Evolutionary conservation across 1,139 yeast genomes (phyloP).

Genomic region (Kluyveromyces sp.): DNA sequence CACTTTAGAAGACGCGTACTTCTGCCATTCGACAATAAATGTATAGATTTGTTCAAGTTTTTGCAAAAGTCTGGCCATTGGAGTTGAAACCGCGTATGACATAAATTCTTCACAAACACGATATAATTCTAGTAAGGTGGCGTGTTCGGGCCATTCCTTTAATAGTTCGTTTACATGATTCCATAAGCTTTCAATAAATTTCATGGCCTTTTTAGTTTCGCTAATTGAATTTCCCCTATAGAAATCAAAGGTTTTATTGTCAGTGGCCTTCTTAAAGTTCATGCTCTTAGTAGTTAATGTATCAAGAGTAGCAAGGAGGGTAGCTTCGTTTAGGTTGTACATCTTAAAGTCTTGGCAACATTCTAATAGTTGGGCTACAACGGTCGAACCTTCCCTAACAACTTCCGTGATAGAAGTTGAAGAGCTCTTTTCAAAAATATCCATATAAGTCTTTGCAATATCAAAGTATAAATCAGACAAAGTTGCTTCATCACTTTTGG

Average conservation of each 20-base stretch:
- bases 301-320: constrained; percentile 39
- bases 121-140: constrained; percentile 64
- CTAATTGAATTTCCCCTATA: constrained; percentile 57
- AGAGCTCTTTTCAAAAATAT: constrained; percentile 24
- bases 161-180: constrained; percentile 43
- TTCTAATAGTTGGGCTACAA: constrained; percentile 28
- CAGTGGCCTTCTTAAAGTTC: constrained; percentile 18
- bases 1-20: constrained; percentile 76
- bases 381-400: constrained; percentile 38
- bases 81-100: constrained; percentile 53
- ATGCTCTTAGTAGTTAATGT: constrained; percentile 32
- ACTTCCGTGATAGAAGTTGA: constrained; percentile 27
- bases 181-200: constrained; percentile 43
- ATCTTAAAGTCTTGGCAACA: constrained; percentile 23
- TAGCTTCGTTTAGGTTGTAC: constrained; percentile 31
- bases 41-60: constrained; percentile 84
- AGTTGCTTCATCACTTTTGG: constrained; percentile 12
- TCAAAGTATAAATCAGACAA: constrained; percentile 32
- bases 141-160: constrained; percentile 90
- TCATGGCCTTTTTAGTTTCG: constrained; percentile 57
- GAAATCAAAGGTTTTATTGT: constrained; percentile 42
- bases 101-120: constrained; percentile 65
- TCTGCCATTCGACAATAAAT: constrained; percentile 84
- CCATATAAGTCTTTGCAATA: constrained; percentile 34
- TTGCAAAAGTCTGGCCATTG: constrained; percentile 70